These are phyloP conservation scores for Chlorociboria aeruginascens DNA, from an alignment of 495 filamentous ascomycete species.

Conservation along the genomic window DNA sequence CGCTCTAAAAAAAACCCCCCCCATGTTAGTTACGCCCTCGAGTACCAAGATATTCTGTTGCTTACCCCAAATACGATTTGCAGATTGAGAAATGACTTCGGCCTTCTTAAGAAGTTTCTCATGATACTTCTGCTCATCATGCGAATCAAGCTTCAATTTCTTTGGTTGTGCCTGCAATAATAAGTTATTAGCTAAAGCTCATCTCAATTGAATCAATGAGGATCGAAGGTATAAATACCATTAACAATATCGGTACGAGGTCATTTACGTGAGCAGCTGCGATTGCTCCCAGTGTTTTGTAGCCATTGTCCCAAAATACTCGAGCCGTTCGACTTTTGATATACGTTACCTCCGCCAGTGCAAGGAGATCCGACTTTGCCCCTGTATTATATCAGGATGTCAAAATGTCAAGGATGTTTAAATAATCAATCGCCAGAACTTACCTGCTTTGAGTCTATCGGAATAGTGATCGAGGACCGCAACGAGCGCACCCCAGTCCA, in stretches of 20 bases:
- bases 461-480: constrained; percentile 70
- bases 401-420: neutral
- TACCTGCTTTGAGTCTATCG: constrained; percentile 52
- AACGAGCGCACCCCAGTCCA: constrained; percentile 41
- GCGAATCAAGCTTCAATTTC: constrained; percentile 44
- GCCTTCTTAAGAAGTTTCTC: constrained; percentile 56
- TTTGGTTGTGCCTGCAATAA: constrained; percentile 42
- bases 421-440: neutral
- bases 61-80: constrained; percentile 64
- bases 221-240: constrained; percentile 32
- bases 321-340: constrained; percentile 70
- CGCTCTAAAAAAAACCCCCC: constrained; percentile 26
- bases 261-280: constrained; percentile 58
- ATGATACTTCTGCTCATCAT: constrained; percentile 49
- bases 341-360: constrained; percentile 61
- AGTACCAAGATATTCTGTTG: neutral
- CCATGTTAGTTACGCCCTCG: constrained; percentile 12
- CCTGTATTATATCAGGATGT: constrained; percentile 25
- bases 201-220: neutral
- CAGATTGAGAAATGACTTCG: constrained; percentile 54
- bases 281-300: constrained; percentile 52
- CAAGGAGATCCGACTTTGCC: constrained; percentile 59
- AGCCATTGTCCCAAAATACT: constrained; percentile 67
- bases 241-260: constrained; percentile 55
- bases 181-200: neutral